Percentiles rank a stretch among this genome's conserved stretches.
These are phyloP conservation scores for Lipomyces anomalus DNA, from an alignment of 805 yeast species.

Conservation along the genomic window DNA sequence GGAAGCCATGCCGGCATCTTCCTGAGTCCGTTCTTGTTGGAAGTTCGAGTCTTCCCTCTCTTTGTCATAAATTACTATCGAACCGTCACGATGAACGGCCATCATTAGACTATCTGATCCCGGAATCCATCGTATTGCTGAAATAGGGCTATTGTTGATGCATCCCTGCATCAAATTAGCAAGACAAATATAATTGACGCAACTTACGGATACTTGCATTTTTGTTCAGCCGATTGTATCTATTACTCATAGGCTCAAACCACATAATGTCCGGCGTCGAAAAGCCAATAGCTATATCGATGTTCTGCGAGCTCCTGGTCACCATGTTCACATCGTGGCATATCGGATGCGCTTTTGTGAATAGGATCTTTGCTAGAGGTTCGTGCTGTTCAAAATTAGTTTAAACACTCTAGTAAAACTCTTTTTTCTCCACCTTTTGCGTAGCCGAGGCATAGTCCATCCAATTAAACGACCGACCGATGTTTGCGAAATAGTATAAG, in stretches of 20 bases:
- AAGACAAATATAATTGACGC: too few relatives aligned
- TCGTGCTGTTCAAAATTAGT: slow-evolving; percentile 36
- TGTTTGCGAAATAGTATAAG: slow-evolving; percentile 32
- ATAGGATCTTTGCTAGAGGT: slow-evolving; percentile 36
- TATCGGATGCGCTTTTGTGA: slow-evolving; percentile 37
- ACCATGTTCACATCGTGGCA: slow-evolving; percentile 36
- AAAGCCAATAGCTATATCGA: slow-evolving; percentile 57
- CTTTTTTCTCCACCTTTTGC: too few relatives aligned
- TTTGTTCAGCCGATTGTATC: slow-evolving; percentile 50
- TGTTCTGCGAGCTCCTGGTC: slow-evolving; percentile 30
- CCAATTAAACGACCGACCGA: slow-evolving; percentile 35
- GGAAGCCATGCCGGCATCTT: too few relatives aligned
- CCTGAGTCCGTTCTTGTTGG: slow-evolving; percentile 11
- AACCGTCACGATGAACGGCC: slow-evolving; percentile 62
- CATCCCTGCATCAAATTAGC: slow-evolving; percentile 31
- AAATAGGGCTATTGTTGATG: slow-evolving; percentile 40
- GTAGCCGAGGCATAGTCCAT: slow-evolving; percentile 28
- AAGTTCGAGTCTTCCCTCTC: slow-evolving; percentile 41
- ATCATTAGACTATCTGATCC: slow-evolving; percentile 41
- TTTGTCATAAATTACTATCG: slow-evolving; percentile 47
- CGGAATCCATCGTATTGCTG: slow-evolving; percentile 45
- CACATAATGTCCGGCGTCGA: slow-evolving; percentile 63
- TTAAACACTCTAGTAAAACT: too few relatives aligned
- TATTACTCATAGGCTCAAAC: slow-evolving; percentile 48
- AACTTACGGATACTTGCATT: slow-evolving; percentile 24